phyloP scores from a whole-genome alignment of 1,284 basidiomycete species.

The Ceratobasidium papillatum region DNA sequence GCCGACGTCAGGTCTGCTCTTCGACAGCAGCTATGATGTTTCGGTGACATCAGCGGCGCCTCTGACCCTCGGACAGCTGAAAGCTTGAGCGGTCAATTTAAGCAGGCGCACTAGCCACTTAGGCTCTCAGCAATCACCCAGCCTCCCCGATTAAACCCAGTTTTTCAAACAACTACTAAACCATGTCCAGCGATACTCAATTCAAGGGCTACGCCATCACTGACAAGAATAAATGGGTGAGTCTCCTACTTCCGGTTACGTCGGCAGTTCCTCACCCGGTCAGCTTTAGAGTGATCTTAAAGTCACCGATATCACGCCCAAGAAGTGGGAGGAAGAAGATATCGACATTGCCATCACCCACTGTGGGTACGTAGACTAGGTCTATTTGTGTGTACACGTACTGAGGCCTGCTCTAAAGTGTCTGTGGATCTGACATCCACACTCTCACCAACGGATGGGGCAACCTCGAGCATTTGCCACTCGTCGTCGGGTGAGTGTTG shows the following conservation, averaged over 20 bases:
- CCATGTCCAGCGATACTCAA: background rate
- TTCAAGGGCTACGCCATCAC: conserved; percentile 43
- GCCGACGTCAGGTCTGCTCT: background rate
- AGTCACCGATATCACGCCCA: conserved; percentile 54
- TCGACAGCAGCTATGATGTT: background rate
- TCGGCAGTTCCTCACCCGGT: background rate
- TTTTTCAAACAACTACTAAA: background rate
- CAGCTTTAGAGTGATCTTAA: conserved; percentile 55
- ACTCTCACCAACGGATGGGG: conserved; percentile 12
- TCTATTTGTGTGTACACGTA: background rate
- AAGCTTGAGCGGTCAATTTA: no score
- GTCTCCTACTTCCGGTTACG: background rate
- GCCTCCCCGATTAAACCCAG: background rate
- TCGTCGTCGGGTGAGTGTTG: conserved; percentile 10
- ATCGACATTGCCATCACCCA: conserved; percentile 56
- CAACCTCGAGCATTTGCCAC: conserved; percentile 15
- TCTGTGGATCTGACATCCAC: conserved; percentile 24
- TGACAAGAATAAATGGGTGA: conserved; percentile 40
- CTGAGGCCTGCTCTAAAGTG: background rate
- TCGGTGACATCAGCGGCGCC: background rate
- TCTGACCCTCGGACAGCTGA: no score
- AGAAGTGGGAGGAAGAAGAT: conserved; percentile 52
- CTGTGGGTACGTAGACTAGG: conserved; percentile 47
- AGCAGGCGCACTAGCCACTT: no score
- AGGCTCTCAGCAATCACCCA: background rate